Base-by-base conservation (phyloP, 768 basidiomycete species). In the Melanogaster broomeanus region DNA sequence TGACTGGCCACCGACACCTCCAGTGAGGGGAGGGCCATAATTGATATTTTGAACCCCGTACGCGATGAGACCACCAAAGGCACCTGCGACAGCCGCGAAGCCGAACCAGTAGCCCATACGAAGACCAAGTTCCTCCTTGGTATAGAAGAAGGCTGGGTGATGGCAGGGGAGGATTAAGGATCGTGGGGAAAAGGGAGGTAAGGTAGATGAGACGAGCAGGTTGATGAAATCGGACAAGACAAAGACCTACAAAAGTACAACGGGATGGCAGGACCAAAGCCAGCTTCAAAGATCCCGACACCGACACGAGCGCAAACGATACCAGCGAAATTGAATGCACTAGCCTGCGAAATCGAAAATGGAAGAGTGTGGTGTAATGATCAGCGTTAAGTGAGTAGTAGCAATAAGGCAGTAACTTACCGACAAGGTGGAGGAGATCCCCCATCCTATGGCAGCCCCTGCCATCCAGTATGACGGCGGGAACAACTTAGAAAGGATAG, bases 71-170 rank as follows among this genome's bases (percentile, higher is more conserved):
- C 90, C 90, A 13, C 89, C 88, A 53, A 92, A 92, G 6, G 90
- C 90, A 21, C 90, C 90, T 4, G 90, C 87, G 4, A 90, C 81
- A 3, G 90, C 88, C 5, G 90, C 88, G 62, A 90, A 92, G 9
- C 86, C 87, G 53, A 90, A 92, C 86, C 88, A 90, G 59, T 88
- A 82, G 2, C 87, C 88, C 78, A 87, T 79, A 72, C 89, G 81
- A 42, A 87, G 67, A 25, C 89, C 89, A 58, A 91, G 77, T 62
- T 91, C 89, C 5, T 74, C 58, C 59, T 81, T 86, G 1, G 88
- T 91, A 62, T 91, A 91, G 63, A 87, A 91, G 51, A 88, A 77
- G 0, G 88, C 88, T 90, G 55, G n/a, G 6, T 31, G 6, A 59
- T 3, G 18, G 19, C 42, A 11, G 41, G n/a, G 0, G 38, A 33